Conservation (phyloP, 139 green algal genomes). For the Tetraselmis striata region DNA sequence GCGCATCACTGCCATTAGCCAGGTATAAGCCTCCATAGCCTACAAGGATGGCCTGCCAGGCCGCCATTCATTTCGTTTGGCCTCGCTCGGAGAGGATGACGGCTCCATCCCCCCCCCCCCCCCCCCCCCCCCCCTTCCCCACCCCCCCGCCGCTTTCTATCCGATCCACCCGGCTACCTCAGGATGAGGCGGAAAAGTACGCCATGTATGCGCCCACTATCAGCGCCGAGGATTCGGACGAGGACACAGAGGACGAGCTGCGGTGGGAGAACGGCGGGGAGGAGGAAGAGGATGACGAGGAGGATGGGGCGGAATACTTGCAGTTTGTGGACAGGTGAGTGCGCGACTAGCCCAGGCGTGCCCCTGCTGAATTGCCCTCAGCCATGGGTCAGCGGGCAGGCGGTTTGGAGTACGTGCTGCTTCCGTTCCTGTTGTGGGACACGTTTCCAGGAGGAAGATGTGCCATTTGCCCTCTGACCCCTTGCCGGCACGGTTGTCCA, state of each 20-base stretch:
- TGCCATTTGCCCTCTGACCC: not conserved
- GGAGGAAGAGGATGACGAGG: not conserved
- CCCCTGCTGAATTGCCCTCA: too few relatives aligned
- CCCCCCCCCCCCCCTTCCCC: not conserved
- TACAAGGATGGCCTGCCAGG: too few relatives aligned
- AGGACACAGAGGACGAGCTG: not conserved
- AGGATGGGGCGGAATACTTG: not conserved
- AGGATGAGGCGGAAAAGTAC: not conserved
- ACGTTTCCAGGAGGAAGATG: not conserved
- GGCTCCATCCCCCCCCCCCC: too few relatives aligned
- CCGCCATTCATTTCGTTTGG: not conserved
- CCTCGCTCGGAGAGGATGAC: too few relatives aligned
- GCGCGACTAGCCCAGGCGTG: not conserved
- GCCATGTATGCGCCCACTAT: not conserved
- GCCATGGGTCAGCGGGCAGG: too few relatives aligned
- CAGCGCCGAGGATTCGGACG: not conserved
- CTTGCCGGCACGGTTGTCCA: not conserved
- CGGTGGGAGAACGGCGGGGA: not conserved
- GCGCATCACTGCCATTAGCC: slow-evolving; percentile 17
- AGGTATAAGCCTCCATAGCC: not conserved
- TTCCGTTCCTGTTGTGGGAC: not conserved
- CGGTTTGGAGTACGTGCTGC: not conserved
- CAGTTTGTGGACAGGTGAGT: not conserved
- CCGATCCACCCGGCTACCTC: slow-evolving; percentile 13
- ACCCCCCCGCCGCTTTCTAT: not conserved